Base-by-base conservation (phyloP, 2,329 filamentous ascomycete genomes). In the Claviceps purpurea region DNA sequence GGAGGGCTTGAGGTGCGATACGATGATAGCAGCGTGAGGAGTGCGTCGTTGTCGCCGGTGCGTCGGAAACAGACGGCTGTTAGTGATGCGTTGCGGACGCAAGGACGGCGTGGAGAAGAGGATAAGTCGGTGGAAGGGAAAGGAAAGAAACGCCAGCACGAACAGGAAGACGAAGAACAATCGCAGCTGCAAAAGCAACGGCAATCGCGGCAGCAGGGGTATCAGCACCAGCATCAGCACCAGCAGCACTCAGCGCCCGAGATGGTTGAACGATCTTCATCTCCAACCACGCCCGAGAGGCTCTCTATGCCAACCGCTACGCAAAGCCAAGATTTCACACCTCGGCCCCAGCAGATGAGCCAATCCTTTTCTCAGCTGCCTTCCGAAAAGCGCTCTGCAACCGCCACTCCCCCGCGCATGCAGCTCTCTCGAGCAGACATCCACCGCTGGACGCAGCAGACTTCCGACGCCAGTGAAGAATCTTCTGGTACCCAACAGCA, bases 271-370 rank as follows among this genome's bases (percentile, higher is more conserved):
- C 49, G 52, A 16, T 40, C 50, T 5, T 50, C 56, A 10, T 61
- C 64, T 37, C 60, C 65, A 0, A 60, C 59, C 4, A 67, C 67
- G 3, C 63, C 67, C 1, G 66, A 70, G n/a, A 61, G 58, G 16
- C 50, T 63, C 8, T 49, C 56, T 0, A 63, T 65, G 51, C 65
- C 68, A 0, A 60, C 66, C 1, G 67, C 75, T 7, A 62, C 68
- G 24, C 73, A 76, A 58, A 76, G 76, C 60, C 64, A 63, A 50
- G 72, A 76, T 58, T 77, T 77, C 49, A 74, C 72, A 0, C 75
- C 75, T 1, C 68, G 62, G 3, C 65, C 64, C 1, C 61, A 67
- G 34, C 65, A 67, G 22, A 58, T 64, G 5, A 62, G 59, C 6
- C 56, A 64, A 2, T 64, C 64, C 26, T 68, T 76, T 46, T 74